Percentiles rank a stretch among this genome's conserved stretches.
Conservation (phyloP, 768 basidiomycete genomes). For the Boletus rufocinnamomeus region DNA sequence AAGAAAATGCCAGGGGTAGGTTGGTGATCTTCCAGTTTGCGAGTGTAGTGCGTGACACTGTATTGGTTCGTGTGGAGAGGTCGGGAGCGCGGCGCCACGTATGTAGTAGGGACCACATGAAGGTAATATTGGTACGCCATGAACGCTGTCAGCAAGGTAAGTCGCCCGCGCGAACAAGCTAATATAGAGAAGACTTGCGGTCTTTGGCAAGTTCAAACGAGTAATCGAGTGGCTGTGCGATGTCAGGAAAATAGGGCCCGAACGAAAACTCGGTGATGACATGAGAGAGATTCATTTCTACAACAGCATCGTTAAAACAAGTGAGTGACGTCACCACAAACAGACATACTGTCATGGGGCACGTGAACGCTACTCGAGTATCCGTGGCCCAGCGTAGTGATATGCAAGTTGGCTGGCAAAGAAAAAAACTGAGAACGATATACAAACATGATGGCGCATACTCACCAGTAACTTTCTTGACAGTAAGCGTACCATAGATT, state of each 20-base stretch:
- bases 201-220: slow-evolving; percentile 75
- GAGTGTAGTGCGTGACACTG: slow-evolving; percentile 90
- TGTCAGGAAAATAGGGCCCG: slow-evolving; percentile 94
- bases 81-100: slow-evolving; percentile 68
- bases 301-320: neutral
- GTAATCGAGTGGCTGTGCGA: slow-evolving; percentile 91
- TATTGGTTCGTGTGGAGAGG: slow-evolving; percentile 84
- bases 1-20: slow-evolving; percentile 96
- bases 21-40: slow-evolving; percentile 67
- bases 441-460: neutral
- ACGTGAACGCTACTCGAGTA: slow-evolving; percentile 88
- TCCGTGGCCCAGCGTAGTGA: slow-evolving; percentile 94
- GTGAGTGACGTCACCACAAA: slow-evolving; percentile 1
- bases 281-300: slow-evolving; percentile 97
- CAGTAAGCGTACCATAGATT: slow-evolving; percentile 76
- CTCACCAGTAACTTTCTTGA: slow-evolving; percentile 88
- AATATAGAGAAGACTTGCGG: slow-evolving; percentile 40
- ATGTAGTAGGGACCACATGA: slow-evolving; percentile 94
- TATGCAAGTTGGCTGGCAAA: slow-evolving; percentile 80
- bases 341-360: slow-evolving; percentile 73
- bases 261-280: slow-evolving; percentile 97
- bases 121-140: slow-evolving; percentile 94
- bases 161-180: neutral
- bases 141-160: slow-evolving; percentile 55
- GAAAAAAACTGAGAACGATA: neutral